Percentiles rank a stretch among this genome's conserved stretches.
Evolutionary conservation across 768 basidiomycete species (phyloP).

Genomic region (Austroboletus eburneus): DNA sequence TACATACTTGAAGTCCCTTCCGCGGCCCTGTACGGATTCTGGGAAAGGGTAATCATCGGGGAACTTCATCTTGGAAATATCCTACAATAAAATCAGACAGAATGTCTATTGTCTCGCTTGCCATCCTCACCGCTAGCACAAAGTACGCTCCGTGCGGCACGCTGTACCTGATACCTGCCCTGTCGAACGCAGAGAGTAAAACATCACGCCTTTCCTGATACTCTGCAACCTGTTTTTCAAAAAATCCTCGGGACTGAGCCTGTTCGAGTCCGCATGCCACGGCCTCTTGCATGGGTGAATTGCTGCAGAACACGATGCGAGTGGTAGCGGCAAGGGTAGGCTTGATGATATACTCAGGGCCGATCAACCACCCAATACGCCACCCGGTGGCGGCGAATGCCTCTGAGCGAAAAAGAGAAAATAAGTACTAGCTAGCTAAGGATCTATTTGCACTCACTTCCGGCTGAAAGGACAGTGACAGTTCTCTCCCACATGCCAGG

Average conservation of each 20-base stretch:
- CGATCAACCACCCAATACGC: constrained; percentile 97
- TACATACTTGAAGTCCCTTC: constrained; percentile 81
- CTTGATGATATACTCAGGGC: constrained; percentile 72
- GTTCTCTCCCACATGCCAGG: constrained; percentile 99
- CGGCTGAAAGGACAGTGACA: constrained; percentile 92
- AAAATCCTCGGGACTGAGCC: constrained; percentile 67
- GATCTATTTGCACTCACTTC: constrained; percentile 53
- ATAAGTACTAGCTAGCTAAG: too few species aligned
- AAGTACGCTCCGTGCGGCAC: constrained; percentile 92
- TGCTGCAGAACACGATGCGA: constrained; percentile 92
- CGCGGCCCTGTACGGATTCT: constrained; percentile 65
- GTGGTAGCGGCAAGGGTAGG: constrained; percentile 90
- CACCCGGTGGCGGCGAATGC: constrained; percentile 96
- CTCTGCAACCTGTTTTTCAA: constrained; percentile 68
- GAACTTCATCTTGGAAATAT: constrained; percentile 71
- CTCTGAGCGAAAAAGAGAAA: constrained; percentile 53
- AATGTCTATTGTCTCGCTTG: background rate
- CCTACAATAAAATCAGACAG: constrained; percentile 41
- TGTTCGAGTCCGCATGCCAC: constrained; percentile 86
- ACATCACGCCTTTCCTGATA: constrained; percentile 78
- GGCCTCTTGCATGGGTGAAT: constrained; percentile 94
- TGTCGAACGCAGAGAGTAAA: constrained; percentile 77
- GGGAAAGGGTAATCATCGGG: constrained; percentile 88
- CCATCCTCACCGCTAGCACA: constrained; percentile 64
- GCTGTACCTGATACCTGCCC: constrained; percentile 79